These are phyloP conservation scores for Pochonia chlamydosporia DNA, from an alignment of 2,329 filamentous ascomycete genomes.

Conservation along the genomic window DNA sequence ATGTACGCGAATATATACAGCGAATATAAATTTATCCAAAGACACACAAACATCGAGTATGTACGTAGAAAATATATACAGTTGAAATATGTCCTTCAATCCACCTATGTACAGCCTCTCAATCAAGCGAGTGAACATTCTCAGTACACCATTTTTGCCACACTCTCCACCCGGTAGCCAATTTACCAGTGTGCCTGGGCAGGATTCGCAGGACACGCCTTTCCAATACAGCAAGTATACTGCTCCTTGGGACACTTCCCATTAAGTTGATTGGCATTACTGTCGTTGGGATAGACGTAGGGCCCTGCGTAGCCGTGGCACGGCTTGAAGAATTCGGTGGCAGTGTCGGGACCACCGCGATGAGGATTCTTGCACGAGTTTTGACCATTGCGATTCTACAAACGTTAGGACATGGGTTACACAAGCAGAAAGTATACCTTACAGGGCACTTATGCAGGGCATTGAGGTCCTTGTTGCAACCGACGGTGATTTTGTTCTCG, in stretches of 20 bases:
- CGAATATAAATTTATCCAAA: too few species aligned
- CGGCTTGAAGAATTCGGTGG: constrained; percentile 1
- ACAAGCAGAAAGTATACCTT: background rate
- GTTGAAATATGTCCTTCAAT: too few species aligned
- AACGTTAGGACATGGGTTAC: background rate
- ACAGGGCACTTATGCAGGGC: background rate
- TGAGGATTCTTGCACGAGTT: background rate
- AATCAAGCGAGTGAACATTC: too few species aligned
- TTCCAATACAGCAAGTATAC: constrained; percentile 12
- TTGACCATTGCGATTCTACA: background rate
- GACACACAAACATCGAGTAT: too few species aligned
- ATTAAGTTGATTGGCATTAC: constrained; percentile 10
- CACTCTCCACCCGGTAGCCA: background rate
- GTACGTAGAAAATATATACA: too few species aligned
- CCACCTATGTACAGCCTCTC: too few species aligned
- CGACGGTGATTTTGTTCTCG: background rate
- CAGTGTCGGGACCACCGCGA: background rate
- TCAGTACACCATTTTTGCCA: too few species aligned
- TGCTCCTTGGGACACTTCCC: constrained; percentile 9
- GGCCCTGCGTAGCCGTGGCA: constrained; percentile 8
- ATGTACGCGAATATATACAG: too few species aligned
- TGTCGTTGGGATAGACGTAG: constrained; percentile 10
- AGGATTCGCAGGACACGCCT: background rate
- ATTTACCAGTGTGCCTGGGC: background rate
- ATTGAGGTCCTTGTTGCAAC: background rate